Evolutionary conservation across 345 rosid species (phyloP).

Genomic region (Syzygium oleosum): DNA sequence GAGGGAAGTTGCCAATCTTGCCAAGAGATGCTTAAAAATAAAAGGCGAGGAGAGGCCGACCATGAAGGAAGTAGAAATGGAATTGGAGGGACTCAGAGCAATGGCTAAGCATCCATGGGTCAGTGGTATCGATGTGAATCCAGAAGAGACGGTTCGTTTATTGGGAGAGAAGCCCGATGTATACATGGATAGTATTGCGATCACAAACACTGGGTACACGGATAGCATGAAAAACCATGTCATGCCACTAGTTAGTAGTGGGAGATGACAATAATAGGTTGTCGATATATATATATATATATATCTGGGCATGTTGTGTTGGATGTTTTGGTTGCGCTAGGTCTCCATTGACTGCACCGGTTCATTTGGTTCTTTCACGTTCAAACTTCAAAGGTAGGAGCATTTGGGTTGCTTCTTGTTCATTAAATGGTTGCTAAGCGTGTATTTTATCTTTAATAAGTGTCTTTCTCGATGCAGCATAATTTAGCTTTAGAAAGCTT

Average conservation of each 20-base stretch:
- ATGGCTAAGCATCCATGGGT: neutral
- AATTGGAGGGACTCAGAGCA: conserved; percentile 5
- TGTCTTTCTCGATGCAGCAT: neutral
- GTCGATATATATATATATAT: no score
- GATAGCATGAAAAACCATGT: neutral
- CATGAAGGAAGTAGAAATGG: conserved; percentile 23
- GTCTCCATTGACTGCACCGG: neutral
- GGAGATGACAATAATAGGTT: neutral
- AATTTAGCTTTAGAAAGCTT: neutral
- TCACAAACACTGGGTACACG: accelerated
- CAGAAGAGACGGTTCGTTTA: neutral
- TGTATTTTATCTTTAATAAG: neutral
- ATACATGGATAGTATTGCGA: neutral
- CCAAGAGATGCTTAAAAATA: conserved; percentile 13
- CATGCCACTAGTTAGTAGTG: neutral
- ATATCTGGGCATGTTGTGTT: neutral
- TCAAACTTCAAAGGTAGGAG: no score
- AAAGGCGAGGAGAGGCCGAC: conserved; percentile 14
- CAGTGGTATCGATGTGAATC: neutral
- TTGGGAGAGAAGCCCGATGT: neutral
- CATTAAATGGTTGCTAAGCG: neutral
- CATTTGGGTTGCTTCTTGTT: neutral
- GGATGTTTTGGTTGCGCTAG: neutral
- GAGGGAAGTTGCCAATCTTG: conserved; percentile 11
- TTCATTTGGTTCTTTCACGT: neutral